phyloP scores from a whole-genome alignment of 148 eudicot genomes.

The Nepenthes mirabilis region DNA sequence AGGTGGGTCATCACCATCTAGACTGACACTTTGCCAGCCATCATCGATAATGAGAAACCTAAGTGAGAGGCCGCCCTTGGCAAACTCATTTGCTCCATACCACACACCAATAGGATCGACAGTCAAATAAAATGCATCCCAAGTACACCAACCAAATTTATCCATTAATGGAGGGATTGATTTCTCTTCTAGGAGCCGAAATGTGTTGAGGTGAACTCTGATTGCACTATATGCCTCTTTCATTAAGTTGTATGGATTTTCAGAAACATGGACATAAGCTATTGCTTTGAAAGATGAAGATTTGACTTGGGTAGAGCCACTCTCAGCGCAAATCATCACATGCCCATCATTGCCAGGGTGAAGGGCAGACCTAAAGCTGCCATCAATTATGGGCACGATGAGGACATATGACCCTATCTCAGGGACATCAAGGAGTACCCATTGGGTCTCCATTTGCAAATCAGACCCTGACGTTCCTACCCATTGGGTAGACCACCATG shows the following conservation, averaged over 20 bases:
- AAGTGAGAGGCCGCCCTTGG: slow-evolving; percentile 27
- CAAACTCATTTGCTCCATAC: slow-evolving; percentile 41
- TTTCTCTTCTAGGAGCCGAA: slow-evolving; percentile 54
- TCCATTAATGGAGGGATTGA: slow-evolving; percentile 28
- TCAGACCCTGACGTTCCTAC: slow-evolving; percentile 48
- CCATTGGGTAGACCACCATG: slow-evolving; percentile 85
- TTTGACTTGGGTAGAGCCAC: slow-evolving; percentile 37
- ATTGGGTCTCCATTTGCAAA: slow-evolving; percentile 58
- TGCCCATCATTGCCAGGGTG: slow-evolving; percentile 38
- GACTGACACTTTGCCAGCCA: slow-evolving; percentile 58
- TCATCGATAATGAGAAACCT: slow-evolving; percentile 56
- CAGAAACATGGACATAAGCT: slow-evolving; percentile 50
- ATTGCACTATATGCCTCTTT: slow-evolving; percentile 49
- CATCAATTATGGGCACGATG: slow-evolving; percentile 42
- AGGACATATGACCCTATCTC: slow-evolving; percentile 38
- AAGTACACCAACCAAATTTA: slow-evolving; percentile 70
- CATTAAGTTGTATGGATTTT: slow-evolving; percentile 52
- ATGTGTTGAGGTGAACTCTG: slow-evolving; percentile 47
- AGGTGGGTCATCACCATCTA: slow-evolving; percentile 25
- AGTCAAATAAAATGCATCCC: slow-evolving; percentile 58
- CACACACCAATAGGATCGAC: slow-evolving; percentile 53
- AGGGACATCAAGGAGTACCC: slow-evolving; percentile 50
- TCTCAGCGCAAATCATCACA: slow-evolving; percentile 37
- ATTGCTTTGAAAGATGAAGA: slow-evolving; percentile 34
- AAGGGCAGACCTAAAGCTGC: slow-evolving; percentile 45